These are phyloP conservation scores for Evansstolkia leycettana DNA, from an alignment of 495 filamentous ascomycete species.

Conservation along the genomic window DNA sequence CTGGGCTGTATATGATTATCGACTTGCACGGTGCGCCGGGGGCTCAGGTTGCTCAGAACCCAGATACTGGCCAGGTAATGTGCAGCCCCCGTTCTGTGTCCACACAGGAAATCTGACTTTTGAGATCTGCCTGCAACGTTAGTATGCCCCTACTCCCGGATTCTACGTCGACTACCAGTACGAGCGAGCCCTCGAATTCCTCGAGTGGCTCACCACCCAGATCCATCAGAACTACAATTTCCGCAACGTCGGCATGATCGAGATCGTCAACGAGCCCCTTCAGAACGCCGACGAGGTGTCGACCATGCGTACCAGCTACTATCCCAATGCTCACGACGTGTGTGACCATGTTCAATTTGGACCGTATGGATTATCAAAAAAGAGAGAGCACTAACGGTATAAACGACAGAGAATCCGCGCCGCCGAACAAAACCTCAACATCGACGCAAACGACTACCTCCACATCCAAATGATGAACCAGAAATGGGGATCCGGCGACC, in stretches of 20 bases:
- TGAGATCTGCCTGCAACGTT: not conserved
- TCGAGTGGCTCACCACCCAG: constrained; percentile 44
- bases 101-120: not conserved
- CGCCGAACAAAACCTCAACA: constrained; percentile 22
- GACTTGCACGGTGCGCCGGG: constrained; percentile 54
- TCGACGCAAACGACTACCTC: constrained; percentile 24
- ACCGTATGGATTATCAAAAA: not conserved
- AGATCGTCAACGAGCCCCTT: constrained; percentile 49
- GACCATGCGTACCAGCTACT: constrained; percentile 27
- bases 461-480: constrained; percentile 47
- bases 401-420: constrained; percentile 29
- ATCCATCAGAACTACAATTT: constrained; percentile 40
- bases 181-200: constrained; percentile 43
- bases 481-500: constrained; percentile 40
- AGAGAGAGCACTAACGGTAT: not conserved
- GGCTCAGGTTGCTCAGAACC: constrained; percentile 36
- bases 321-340: constrained; percentile 33
- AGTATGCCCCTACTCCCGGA: constrained; percentile 27
- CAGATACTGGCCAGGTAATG: constrained; percentile 45
- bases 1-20: constrained; percentile 49
- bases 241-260: constrained; percentile 45
- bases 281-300: constrained; percentile 16
- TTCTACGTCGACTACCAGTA: constrained; percentile 47
- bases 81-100: too few relatives aligned
- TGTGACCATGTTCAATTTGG: too few relatives aligned